phyloP scores from a whole-genome alignment of 345 rosid genomes.

The Chamaenerion angustifolium region DNA sequence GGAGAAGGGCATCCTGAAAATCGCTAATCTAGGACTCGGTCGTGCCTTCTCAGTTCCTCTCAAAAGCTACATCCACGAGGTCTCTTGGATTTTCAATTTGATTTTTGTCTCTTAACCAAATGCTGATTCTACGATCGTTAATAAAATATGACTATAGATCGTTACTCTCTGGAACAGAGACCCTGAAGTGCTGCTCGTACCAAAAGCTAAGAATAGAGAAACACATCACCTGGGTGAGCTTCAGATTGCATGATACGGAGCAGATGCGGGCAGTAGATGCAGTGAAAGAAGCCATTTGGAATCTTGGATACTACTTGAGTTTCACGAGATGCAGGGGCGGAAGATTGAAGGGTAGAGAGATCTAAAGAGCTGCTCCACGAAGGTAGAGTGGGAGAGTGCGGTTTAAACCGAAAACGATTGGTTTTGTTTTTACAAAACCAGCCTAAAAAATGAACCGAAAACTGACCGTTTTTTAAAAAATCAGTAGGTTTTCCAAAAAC shows the following conservation, averaged over 20 bases:
- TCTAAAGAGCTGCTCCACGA: background rate
- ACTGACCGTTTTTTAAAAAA: too few relatives aligned
- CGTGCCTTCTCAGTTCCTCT: slow-evolving; percentile 89
- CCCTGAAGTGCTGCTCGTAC: slow-evolving; percentile 83
- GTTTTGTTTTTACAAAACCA: too few relatives aligned
- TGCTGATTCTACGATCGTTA: background rate
- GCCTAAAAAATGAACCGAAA: too few relatives aligned
- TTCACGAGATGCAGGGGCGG: background rate
- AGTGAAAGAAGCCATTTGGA: slow-evolving; percentile 3
- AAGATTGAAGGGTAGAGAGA: slow-evolving; percentile 3
- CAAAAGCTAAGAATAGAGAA: slow-evolving; percentile 3
- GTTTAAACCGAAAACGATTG: too few relatives aligned
- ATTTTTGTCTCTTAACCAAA: background rate
- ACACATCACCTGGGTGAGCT: slow-evolving; percentile 4
- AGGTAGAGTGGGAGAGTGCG: background rate
- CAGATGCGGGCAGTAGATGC: slow-evolving; percentile 2
- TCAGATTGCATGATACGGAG: slow-evolving; percentile 6
- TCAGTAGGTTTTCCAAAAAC: too few relatives aligned
- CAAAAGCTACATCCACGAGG: slow-evolving; percentile 77
- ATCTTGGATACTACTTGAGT: background rate
- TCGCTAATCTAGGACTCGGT: slow-evolving; percentile 83
- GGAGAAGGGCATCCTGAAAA: slow-evolving; percentile 70
- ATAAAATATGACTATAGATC: slow-evolving; percentile 15
- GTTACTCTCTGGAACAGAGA: slow-evolving; percentile 96
- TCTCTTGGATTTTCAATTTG: background rate